phyloP scores from a whole-genome alignment of 495 filamentous ascomycete species.

The Neurospora africana region DNA sequence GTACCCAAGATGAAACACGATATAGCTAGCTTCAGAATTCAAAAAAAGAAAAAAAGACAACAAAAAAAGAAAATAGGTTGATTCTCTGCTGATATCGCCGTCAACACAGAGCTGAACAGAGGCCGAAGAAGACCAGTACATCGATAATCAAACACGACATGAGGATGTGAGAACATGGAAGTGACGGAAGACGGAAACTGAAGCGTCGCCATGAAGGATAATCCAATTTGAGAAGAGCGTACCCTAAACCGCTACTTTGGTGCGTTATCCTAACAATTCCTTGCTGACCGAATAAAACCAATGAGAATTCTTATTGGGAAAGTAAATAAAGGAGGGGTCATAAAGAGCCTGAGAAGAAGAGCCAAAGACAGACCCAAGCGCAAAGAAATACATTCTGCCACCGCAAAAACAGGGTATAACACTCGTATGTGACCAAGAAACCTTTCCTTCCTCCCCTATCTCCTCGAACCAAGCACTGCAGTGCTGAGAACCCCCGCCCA shows the following conservation, averaged over 20 bases:
- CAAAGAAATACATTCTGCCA: not conserved
- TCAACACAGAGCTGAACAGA: not conserved
- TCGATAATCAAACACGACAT: not conserved
- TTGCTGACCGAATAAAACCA: not conserved
- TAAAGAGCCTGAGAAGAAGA: not conserved
- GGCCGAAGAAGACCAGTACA: not conserved
- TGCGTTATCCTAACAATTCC: not conserved
- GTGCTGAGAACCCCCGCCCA: not conserved
- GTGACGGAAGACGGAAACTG: not conserved
- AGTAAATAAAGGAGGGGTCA: not conserved
- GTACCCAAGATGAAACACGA: not conserved
- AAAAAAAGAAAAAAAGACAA: too few relatives aligned
- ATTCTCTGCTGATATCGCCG: too few relatives aligned
- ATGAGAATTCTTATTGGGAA: not conserved
- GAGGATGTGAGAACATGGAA: not conserved
- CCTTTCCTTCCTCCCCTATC: not conserved
- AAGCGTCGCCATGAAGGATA: not conserved
- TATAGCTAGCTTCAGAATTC: not conserved
- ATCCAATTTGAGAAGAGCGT: slow-evolving; percentile 1
- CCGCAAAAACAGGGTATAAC: not conserved
- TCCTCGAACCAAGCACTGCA: not conserved
- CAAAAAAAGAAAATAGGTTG: too few relatives aligned
- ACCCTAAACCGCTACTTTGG: not conserved
- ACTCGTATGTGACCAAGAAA: not conserved
- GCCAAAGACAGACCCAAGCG: not conserved